Evolutionary conservation across 2,329 filamentous ascomycete species (phyloP).

Genomic region (Gliomastix tumulicola): DNA sequence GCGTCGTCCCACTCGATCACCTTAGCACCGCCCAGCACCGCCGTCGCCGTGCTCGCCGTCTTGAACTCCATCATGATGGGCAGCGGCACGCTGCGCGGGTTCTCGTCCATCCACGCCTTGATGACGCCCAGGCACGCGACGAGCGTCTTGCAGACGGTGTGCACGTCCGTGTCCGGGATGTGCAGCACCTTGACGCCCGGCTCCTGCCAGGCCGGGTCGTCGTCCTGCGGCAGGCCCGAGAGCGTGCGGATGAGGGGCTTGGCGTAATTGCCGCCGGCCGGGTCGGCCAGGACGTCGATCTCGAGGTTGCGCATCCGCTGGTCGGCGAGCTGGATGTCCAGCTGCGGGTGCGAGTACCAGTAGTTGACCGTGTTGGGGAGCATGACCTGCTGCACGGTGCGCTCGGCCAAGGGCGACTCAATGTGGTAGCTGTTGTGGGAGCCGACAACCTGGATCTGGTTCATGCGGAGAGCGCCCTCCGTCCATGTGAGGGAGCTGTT

Average conservation of each 20-base stretch:
- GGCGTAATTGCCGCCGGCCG: conserved; percentile 9
- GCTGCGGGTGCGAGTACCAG: conserved; percentile 38
- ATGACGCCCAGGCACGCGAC: conserved; percentile 32
- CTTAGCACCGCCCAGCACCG: too few relatives aligned
- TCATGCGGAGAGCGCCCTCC: conserved; percentile 31
- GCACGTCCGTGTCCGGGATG: conserved; percentile 38
- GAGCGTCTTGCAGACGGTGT: conserved; percentile 37
- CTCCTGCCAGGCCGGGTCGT: conserved; percentile 26
- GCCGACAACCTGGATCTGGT: conserved; percentile 42
- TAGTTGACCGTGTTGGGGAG: conserved; percentile 26
- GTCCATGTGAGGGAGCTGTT: conserved; percentile 23
- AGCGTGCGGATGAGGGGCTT: conserved; percentile 1
- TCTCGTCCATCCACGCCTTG: conserved; percentile 32
- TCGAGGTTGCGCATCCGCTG: conserved; percentile 39
- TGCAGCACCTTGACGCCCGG: conserved; percentile 42
- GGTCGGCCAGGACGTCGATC: conserved; percentile 40
- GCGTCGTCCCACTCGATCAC: neutral
- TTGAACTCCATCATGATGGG: conserved; percentile 43
- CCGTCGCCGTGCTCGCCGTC: too few relatives aligned
- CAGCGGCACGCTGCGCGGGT: conserved; percentile 35
- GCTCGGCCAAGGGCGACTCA: conserved; percentile 32
- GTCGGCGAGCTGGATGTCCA: conserved; percentile 34
- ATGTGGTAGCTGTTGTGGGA: conserved; percentile 45
- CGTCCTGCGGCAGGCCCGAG: conserved; percentile 1
- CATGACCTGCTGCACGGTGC: conserved; percentile 26